These are phyloP conservation scores for Calonectria honghensis DNA, from an alignment of 2,329 filamentous ascomycete species.

Conservation along the genomic window DNA sequence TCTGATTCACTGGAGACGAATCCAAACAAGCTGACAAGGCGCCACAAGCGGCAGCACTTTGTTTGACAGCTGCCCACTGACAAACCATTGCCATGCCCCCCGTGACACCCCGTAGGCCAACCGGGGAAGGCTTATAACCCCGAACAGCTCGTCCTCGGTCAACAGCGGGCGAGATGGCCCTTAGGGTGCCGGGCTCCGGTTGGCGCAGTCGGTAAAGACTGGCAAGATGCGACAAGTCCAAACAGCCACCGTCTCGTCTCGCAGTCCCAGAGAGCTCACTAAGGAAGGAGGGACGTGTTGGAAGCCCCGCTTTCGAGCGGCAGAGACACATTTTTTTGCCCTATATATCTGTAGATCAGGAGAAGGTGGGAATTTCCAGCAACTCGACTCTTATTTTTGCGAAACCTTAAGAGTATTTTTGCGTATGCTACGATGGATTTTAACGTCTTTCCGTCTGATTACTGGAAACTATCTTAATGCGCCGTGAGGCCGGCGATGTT, in stretches of 20 bases:
- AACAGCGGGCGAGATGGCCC: conserved; percentile 32
- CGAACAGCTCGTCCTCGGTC: neutral
- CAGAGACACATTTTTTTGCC: neutral
- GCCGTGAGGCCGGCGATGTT: conserved; percentile 23
- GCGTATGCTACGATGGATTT: neutral
- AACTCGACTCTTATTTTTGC: neutral
- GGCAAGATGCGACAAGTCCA: conserved; percentile 25
- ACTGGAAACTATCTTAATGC: too few species aligned
- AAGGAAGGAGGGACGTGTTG: neutral
- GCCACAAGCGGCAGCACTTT: neutral
- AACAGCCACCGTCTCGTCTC: neutral
- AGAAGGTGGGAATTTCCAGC: neutral
- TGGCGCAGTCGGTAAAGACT: conserved; percentile 24
- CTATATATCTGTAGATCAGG: neutral
- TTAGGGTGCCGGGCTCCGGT: conserved; percentile 2
- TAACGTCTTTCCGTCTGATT: neutral
- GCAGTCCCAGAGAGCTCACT: neutral
- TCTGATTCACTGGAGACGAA: neutral
- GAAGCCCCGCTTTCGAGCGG: conserved; percentile 13
- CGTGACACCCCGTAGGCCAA: neutral
- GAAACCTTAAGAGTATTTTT: neutral
- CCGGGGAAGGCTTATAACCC: conserved; percentile 35
- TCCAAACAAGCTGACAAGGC: neutral
- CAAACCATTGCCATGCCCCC: neutral
- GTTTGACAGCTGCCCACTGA: conserved; percentile 17